Conservation (phyloP, 2,329 filamentous ascomycete genomes). For the Apiospora pterosperma region DNA sequence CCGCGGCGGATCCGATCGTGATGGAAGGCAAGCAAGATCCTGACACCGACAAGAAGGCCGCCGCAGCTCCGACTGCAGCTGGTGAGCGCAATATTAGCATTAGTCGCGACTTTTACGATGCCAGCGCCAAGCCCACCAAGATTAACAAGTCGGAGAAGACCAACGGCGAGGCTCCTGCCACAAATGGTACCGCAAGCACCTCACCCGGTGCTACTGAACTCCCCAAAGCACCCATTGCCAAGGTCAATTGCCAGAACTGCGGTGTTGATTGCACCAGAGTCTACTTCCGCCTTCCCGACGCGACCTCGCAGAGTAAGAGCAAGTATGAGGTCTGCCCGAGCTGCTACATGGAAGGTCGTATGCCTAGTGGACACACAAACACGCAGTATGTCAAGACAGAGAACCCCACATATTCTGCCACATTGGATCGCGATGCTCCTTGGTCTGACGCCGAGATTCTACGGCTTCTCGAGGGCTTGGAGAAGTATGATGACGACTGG, state of each 20-base stretch:
- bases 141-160: conserved; percentile 70
- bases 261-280: conserved; percentile 79
- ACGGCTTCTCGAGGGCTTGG: conserved; percentile 84
- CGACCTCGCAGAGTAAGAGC: conserved; percentile 55
- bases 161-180: conserved; percentile 67
- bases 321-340: conserved; percentile 90
- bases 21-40: conserved; percentile 56
- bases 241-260: conserved; percentile 85
- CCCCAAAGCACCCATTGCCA: conserved; percentile 61
- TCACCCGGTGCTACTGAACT: conserved; percentile 41
- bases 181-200: conserved; percentile 59
- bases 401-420: conserved; percentile 75
- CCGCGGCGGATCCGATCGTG: conserved; percentile 70
- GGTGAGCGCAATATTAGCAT: conserved; percentile 87
- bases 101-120: conserved; percentile 92
- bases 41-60: conserved; percentile 73
- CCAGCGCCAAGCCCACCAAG: conserved; percentile 73
- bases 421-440: conserved; percentile 78
- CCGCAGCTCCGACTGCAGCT: conserved; percentile 64
- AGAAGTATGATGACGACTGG: conserved; percentile 96
- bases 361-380: conserved; percentile 74
- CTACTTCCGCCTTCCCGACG: conserved; percentile 58
- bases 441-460: conserved; percentile 91
- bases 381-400: conserved; percentile 86
- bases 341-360: conserved; percentile 81